Base-by-base conservation (phyloP, 2,329 filamentous ascomycete genomes). In the Monosporascus sp. region DNA sequence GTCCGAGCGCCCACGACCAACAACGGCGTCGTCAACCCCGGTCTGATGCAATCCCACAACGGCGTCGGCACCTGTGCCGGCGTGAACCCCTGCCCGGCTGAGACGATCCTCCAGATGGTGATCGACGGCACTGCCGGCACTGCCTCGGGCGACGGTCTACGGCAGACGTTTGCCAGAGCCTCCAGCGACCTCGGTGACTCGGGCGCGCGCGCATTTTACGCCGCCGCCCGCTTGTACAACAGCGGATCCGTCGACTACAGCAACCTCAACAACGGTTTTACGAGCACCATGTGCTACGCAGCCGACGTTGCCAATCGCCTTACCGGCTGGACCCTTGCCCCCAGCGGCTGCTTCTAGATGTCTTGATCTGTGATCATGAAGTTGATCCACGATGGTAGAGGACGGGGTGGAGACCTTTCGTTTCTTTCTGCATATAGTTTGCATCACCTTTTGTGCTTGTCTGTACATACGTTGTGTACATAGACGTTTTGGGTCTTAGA, bases 211-310 rank as follows among this genome's bases (percentile, higher is more conserved):
- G 70, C 68, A 46, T 78, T 69, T 64, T 79, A 78, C 62, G 70
- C 66, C 48, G 75, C 72, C 0, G 73, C 75, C n/a, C 67, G 76
- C 37, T 70, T 73, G 37, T 80, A 79, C 67, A 80, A 80, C 62
- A 74, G 73, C n/a, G 77, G 77, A 17, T 65, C 63, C 22, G 59
- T 76, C 60, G 54, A 64, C 39, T 55, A 55, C 9, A 66, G 63
- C 38, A 68, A 75, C 56, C 62, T 74, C 6, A 67, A 71, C 41
- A 65, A 69, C 51, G 73, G 73, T 45, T 67, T 75, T 61, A 72
- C 69, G 35, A 56, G 53, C 22, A 78, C 76, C 18, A 70, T 72
- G 55, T 80, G 76, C 67, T 82, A 82, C 61, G 68, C 72, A 8
- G 71, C 67, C 18, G 78, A 81, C 56, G 67, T 81, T 56, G 78